Evolutionary conservation across 768 basidiomycete species (phyloP), one percentile per base, ranked within the genome.

Genomic region (Psilocybe cyanescens): DNA sequence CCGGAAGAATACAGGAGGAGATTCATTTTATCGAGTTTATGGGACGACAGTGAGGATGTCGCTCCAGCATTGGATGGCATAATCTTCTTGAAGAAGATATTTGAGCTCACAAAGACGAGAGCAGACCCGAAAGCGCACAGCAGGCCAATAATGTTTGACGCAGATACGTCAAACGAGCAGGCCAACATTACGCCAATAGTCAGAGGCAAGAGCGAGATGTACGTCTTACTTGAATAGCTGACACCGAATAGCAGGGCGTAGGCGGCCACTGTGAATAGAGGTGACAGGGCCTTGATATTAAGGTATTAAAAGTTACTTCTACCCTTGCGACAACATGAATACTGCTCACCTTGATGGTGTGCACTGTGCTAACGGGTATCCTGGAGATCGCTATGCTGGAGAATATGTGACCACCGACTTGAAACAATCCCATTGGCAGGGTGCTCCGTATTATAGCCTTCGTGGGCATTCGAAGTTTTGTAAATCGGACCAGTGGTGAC

Each of bases 51-150:
- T 4, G 78, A 68, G 17, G 76, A 66, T 33, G 70, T 60, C 33
- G 78, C 76, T 19, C 79, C 77, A 4, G 76, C 70, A 55, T 81
- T 81, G 7, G 84, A 81, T 2, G 97, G 97, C 85, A 99, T 90
- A 64, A 99, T 89, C 80, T 97, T 99, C 78, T 99, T 99, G 85
- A 97, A 98, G 75, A 96, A 97, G 68, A 99, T 99, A 76, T 99
- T 99, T 65, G 95, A 96, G 67, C 91, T 91, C 64, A 99, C 97
- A 73, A 99, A 99, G 65, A 99, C 89, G 60, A 99, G 77, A 31
- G 97, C 97, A 9, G 95, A 97, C 14, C 97, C 97, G 70, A 99
- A 95, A 3, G 97, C 97, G 74, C 93, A 97, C 29, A 97, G 78
- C n/a, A 99, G 77, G 11, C 97, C 97, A 29, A 90, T 76, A 17